These are phyloP conservation scores for Ustilago bromivora DNA, from an alignment of 1,284 basidiomycete genomes.

Conservation along the genomic window DNA sequence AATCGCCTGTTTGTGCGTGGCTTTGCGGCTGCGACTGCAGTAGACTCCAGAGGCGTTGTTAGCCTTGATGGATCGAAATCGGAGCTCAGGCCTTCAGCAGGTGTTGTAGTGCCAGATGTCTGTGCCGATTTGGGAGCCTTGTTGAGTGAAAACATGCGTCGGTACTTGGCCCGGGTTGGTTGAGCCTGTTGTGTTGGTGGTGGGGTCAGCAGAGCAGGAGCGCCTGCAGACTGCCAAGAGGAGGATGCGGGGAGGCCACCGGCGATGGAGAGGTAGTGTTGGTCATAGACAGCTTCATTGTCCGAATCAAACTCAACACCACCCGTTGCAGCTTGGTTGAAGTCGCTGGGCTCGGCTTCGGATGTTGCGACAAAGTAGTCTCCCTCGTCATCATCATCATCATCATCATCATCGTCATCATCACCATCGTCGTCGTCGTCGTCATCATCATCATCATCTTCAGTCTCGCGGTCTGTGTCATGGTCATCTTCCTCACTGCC, in stretches of 20 bases:
- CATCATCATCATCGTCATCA: no score
- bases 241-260: conserved; percentile 12
- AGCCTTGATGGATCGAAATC: conserved; percentile 24
- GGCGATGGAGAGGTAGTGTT: conserved; percentile 49
- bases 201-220: conserved; percentile 21
- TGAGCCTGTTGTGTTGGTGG: conserved; percentile 16
- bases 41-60: conserved; percentile 21
- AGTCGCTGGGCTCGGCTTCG: conserved; percentile 38
- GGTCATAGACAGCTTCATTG: conserved; percentile 38
- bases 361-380: conserved; percentile 15
- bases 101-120: conserved; percentile 34
- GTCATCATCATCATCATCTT: conserved; percentile 25
- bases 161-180: conserved; percentile 20
- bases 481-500: conserved; percentile 46
- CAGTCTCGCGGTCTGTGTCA: conserved; percentile 12
- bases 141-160: conserved; percentile 41
- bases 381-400: no score
- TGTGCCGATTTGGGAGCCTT: conserved; percentile 28
- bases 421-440: conserved; percentile 26
- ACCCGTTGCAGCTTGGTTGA: conserved; percentile 17
- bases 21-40: conserved; percentile 10
- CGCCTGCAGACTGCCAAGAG: background rate
- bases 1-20: conserved; percentile 29
- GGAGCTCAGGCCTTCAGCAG: conserved; percentile 25
- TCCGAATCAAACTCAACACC: conserved; percentile 30